phyloP scores from a whole-genome alignment of 345 rosid species.

The Dipteronia sinensis region DNA sequence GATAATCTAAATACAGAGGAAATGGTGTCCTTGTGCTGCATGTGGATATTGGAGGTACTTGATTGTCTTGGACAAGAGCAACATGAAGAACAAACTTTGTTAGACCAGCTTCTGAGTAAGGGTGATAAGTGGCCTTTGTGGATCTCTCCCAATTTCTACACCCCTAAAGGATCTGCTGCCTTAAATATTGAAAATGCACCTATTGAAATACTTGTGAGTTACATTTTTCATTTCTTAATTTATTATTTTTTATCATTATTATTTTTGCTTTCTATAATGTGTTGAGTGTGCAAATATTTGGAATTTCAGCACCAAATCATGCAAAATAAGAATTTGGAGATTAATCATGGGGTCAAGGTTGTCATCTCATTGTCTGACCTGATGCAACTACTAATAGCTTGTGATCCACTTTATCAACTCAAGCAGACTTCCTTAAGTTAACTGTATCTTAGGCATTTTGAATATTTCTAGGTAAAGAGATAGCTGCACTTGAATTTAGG shows the following conservation, averaged over 20 bases:
- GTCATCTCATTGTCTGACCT: neutral
- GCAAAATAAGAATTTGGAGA: neutral
- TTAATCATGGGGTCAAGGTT: neutral
- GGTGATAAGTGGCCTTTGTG: constrained; percentile 79
- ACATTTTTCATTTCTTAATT: constrained; percentile 2
- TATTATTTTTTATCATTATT: neutral
- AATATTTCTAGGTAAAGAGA: too few relatives aligned
- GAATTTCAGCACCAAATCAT: constrained; percentile 1
- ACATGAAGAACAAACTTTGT: constrained; percentile 58
- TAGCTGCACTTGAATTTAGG: too few relatives aligned
- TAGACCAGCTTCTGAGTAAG: constrained; percentile 66
- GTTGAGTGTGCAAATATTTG: neutral
- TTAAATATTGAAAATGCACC: constrained; percentile 20
- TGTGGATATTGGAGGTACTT: constrained; percentile 66
- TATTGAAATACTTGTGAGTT: constrained; percentile 40
- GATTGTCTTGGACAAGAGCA: constrained; percentile 55
- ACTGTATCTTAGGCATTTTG: neutral
- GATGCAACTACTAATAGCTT: neutral
- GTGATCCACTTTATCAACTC: neutral
- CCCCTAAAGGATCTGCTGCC: constrained; percentile 21
- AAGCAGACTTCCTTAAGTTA: neutral
- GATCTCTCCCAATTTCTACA: constrained; percentile 52
- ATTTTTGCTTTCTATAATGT: neutral
- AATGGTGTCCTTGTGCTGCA: constrained; percentile 57
- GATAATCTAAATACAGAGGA: constrained; percentile 40